Base-by-base conservation (phyloP, 169 alveolate genomes). In the Plasmodium relictum region DNA sequence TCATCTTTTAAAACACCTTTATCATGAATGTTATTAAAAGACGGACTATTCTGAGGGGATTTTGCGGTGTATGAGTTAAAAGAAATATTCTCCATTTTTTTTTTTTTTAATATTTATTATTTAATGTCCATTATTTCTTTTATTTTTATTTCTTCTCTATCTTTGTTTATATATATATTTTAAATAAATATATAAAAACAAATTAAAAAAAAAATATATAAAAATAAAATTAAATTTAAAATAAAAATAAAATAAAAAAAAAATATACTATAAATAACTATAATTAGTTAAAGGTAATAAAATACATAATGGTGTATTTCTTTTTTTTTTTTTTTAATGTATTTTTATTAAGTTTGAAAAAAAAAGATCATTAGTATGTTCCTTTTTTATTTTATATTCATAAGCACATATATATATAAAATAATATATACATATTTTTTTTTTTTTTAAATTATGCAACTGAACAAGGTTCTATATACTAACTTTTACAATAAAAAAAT, bases 1-100 rank as follows among this genome's bases (percentile, higher is more conserved):
- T 61, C 88, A 44, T 74, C 61, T 16, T 62, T 37, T 31, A 45
- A 24, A 42, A 26, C 56, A 48, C 62, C 74, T 39, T 74, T 74
- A 24, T 39, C 59, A 18, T 52, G 37, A 14, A 39, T 22, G 59
- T 74, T 50, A 4, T 74, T 59, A 10, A 6, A 61, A 42, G 56
- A 42, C 1, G 26, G 7, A 31, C 61, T 74, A 10, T 14, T 16
- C 61, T 3, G 26, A 42, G 42, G 45, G 24, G 26, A 26, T 26
- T 74, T 12, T 31, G 12, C 62, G 31, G 45, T 44, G 9, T 56
- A 76, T 41, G 10, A 39, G 44, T 14, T 61, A 44, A 41, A 56
- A 9, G 22, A 63, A 22, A 6, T 14, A 56, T 62, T 16, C 7
- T 24, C 68, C 88, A 76, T 76, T 62, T 76, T 74, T 5, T 62